These are phyloP conservation scores for Gossypium bickii DNA, from an alignment of 345 rosid genomes.

Conservation along the genomic window DNA sequence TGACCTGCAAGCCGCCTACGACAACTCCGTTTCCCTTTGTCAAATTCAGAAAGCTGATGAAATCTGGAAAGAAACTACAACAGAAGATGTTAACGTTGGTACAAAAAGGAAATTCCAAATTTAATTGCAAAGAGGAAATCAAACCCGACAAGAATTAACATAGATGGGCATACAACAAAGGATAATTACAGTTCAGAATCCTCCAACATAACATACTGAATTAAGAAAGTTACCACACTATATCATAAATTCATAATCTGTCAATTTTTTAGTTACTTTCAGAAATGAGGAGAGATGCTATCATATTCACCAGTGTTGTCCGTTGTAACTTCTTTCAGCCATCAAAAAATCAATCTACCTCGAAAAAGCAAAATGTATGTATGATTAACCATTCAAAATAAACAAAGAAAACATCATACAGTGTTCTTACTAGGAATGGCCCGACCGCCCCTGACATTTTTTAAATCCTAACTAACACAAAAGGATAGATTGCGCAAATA, in stretches of 20 bases:
- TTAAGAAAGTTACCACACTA: not conserved
- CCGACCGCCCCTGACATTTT: too few species aligned
- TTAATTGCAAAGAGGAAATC: not conserved
- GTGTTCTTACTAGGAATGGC: too few species aligned
- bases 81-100: not conserved
- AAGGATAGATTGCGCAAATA: too few species aligned
- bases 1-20: conserved; percentile 96
- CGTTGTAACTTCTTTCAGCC: not conserved
- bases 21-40: conserved; percentile 92
- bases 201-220: not conserved
- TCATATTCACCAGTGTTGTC: not conserved
- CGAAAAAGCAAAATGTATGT: not conserved
- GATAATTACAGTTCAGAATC: not conserved
- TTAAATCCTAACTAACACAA: too few species aligned
- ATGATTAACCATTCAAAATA: too few species aligned
- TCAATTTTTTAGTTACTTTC: not conserved
- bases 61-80: conserved; percentile 42
- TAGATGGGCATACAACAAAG: not conserved
- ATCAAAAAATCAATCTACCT: not conserved
- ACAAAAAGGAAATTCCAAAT: not conserved
- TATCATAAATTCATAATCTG: not conserved
- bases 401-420: too few species aligned
- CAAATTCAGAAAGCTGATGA: conserved; percentile 90
- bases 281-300: too few species aligned
- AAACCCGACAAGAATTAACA: not conserved